Evolutionary conservation across 768 basidiomycete genomes (phyloP), one percentile per base, ranked within the genome.

Genomic region (Mycena vulgaris): DNA sequence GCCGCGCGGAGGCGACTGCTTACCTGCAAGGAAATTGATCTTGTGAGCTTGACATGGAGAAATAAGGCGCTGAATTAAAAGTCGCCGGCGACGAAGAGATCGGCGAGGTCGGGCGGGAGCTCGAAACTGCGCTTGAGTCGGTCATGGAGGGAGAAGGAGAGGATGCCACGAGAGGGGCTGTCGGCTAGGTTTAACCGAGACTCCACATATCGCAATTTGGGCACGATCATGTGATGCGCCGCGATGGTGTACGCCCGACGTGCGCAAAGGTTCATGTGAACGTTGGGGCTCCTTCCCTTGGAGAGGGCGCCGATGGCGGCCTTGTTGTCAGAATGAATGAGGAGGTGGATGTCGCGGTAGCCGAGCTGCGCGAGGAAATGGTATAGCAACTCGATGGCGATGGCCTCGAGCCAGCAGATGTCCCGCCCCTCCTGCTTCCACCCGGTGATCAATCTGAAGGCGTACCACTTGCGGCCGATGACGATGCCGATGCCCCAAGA

Each of bases 401-500:
- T n/a, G n/a, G n/a, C n/a, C n/a, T 35, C 76, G 9, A 76, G 66
- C 78, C 77, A 78, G 5, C 78, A 75, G 28, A 78, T 79, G 52
- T 74, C 70, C 6, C 73, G 19, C 21, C 62, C 66, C 0, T 52
- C 56, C 5, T 40, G 49, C 25, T 74, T 61, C 76, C 77, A 80
- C 5, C 45, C 66, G 0, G 47, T 40, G 1, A 3, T 5, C 0
- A 80, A 73, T 16, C 47, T 48, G 74, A 76, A 83, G 0, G 79
- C 77, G 13, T 71, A 78, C 82, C 83, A 86, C 2, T 39, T 25
- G 1, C 55, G 57, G 0, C 70, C 70, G 11, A 79, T 49, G 7
- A 80, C 33, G 5, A 85, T 35, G 1, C 85, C 84, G 33, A 86
- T 80, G 13, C 85, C 85, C 79, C 80, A 85, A 0, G 71, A 75